Conservation (phyloP, 495 filamentous ascomycete genomes). For the Daldinia loculata region DNA sequence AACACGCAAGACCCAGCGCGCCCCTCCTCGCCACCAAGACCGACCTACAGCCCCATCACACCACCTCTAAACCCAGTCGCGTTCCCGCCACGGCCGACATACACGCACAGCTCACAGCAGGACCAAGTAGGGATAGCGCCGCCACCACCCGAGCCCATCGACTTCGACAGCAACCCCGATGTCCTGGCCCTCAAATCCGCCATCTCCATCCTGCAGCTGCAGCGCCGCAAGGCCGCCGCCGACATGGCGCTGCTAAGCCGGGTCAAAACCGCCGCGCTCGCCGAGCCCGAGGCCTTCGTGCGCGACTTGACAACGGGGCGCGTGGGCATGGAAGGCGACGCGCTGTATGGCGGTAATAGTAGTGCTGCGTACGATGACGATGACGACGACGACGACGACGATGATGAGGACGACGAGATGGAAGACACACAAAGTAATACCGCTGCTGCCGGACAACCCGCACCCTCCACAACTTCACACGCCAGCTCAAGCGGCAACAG, state of each 20-base stretch:
- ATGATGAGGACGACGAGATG: slow-evolving; percentile 22
- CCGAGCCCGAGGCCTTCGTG: slow-evolving; percentile 73
- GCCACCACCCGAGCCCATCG: slow-evolving; percentile 71
- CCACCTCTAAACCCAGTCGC: slow-evolving; percentile 47
- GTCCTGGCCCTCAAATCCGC: slow-evolving; percentile 82
- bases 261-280: slow-evolving; percentile 70
- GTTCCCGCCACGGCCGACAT: slow-evolving; percentile 42
- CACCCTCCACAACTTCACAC: neutral
- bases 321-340: slow-evolving; percentile 50
- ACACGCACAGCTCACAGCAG: slow-evolving; percentile 54
- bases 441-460: neutral
- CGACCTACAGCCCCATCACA: slow-evolving; percentile 58
- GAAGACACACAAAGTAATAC: slow-evolving; percentile 16
- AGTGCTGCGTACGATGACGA: slow-evolving; percentile 4
- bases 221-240: slow-evolving; percentile 75
- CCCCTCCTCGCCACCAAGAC: slow-evolving; percentile 48
- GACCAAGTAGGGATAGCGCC: slow-evolving; percentile 52
- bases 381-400: neutral
- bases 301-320: slow-evolving; percentile 66
- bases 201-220: slow-evolving; percentile 82
- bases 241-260: slow-evolving; percentile 72
- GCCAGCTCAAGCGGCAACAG: neutral
- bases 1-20: slow-evolving; percentile 22
- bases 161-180: slow-evolving; percentile 81
- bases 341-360: slow-evolving; percentile 42